Percentiles rank a stretch among this genome's conserved stretches.
Conservation (phyloP, 2,329 filamentous ascomycete species). For the Apiospora arundinis region DNA sequence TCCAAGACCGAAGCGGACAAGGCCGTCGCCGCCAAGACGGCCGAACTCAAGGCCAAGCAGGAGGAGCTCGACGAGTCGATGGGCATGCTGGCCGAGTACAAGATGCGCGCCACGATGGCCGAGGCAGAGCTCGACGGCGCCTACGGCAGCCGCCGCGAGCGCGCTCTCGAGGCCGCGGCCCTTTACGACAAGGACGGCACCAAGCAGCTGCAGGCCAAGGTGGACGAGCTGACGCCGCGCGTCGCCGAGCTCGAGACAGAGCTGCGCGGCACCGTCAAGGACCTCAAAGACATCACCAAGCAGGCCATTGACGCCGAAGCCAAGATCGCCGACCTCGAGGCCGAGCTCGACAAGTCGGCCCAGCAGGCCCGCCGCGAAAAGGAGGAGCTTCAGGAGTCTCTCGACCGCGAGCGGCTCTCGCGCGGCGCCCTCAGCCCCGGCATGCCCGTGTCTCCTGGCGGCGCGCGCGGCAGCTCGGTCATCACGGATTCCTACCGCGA, state of each 20-base stretch:
- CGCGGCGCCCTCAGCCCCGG: slow-evolving; percentile 28
- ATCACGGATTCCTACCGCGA: slow-evolving; percentile 42
- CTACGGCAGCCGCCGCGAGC: slow-evolving; percentile 64
- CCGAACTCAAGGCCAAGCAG: slow-evolving; percentile 50
- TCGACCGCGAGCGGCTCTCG: slow-evolving; percentile 39
- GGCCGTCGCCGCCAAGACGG: slow-evolving; percentile 39
- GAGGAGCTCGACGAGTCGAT: slow-evolving; percentile 46
- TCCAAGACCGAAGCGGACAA: slow-evolving; percentile 38
- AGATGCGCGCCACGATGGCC: slow-evolving; percentile 66
- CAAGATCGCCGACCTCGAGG: slow-evolving; percentile 41
- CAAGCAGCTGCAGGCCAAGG: slow-evolving; percentile 43
- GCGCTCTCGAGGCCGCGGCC: slow-evolving; percentile 63
- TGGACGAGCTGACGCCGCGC: slow-evolving; percentile 59
- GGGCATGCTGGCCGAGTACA: slow-evolving; percentile 62
- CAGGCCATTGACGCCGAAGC: slow-evolving; percentile 43
- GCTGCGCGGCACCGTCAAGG: slow-evolving; percentile 56
- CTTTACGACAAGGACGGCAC: slow-evolving; percentile 53
- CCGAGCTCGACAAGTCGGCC: slow-evolving; percentile 38
- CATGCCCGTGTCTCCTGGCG: slow-evolving; percentile 36
- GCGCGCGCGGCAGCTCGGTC: slow-evolving; percentile 37
- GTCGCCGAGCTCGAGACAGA: slow-evolving; percentile 69
- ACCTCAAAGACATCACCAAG: slow-evolving; percentile 41
- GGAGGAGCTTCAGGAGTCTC: slow-evolving; percentile 40
- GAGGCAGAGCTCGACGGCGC: slow-evolving; percentile 68
- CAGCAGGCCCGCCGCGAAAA: slow-evolving; percentile 39